Conservation (phyloP, 305 asterid genomes). For the Monarda citriodora region DNA sequence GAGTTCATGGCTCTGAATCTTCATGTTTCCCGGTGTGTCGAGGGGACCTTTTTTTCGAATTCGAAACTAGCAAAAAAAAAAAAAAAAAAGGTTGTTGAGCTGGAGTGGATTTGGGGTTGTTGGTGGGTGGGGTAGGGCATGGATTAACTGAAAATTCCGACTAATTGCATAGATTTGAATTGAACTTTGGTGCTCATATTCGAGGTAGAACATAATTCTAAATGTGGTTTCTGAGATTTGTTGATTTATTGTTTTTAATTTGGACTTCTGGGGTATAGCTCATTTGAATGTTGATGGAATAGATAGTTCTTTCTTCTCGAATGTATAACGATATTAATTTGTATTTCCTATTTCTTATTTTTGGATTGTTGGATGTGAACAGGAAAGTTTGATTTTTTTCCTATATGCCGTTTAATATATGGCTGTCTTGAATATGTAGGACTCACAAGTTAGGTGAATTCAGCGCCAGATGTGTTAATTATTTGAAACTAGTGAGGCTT, state of each 20-base stretch:
- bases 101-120: background rate
- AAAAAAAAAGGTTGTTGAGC: background rate
- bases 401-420: background rate
- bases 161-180: constrained; percentile 1
- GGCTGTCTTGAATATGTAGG: constrained; percentile 6
- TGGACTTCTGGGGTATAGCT: constrained; percentile 6
- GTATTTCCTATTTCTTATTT: background rate
- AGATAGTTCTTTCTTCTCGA: background rate
- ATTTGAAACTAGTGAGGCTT: constrained; percentile 11
- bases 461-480: constrained; percentile 26
- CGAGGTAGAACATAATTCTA: background rate
- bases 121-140: background rate
- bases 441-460: constrained; percentile 2
- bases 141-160: constrained; percentile 12
- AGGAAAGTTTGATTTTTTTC: background rate
- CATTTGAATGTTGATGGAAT: constrained; percentile 6
- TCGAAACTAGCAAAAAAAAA: background rate
- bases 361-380: constrained; percentile 9
- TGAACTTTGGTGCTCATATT: background rate
- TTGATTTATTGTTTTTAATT: background rate
- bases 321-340: background rate
- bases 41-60: background rate
- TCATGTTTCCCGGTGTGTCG: background rate
- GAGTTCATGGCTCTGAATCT: background rate
- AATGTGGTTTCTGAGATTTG: background rate